Percentiles rank a stretch among this genome's conserved stretches.
These are phyloP conservation scores for Allium fistulosum DNA, from an alignment of 106 monocot genomes.

Conservation along the genomic window DNA sequence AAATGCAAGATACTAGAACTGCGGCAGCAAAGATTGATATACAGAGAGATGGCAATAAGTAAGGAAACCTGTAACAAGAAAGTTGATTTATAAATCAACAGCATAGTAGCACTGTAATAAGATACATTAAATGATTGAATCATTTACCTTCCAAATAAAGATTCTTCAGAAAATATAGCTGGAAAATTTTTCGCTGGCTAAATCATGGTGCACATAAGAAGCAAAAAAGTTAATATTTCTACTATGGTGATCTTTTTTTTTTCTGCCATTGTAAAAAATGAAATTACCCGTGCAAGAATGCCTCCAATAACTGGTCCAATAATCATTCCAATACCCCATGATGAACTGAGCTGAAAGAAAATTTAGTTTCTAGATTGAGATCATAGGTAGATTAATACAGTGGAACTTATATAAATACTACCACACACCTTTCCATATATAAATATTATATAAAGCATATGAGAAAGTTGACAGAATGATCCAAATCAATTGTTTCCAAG, in stretches of 20 bases:
- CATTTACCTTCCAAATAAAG: conserved; percentile 56
- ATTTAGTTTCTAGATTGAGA: not conserved
- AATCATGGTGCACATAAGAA: not conserved
- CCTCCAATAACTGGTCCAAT: conserved; percentile 79
- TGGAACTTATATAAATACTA: too few relatives aligned
- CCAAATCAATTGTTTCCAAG: too few relatives aligned
- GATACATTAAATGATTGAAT: not conserved
- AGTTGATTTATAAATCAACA: not conserved
- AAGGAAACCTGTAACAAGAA: conserved; percentile 43
- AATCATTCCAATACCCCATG: conserved; percentile 59
- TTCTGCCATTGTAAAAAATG: too few relatives aligned
- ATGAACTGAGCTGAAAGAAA: conserved; percentile 31
- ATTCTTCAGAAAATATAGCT: conserved; percentile 45
- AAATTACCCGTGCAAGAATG: conserved; percentile 45
- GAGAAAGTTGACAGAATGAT: too few relatives aligned
- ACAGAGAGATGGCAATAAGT: conserved; percentile 42
- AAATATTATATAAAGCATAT: too few relatives aligned
- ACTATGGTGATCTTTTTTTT: too few relatives aligned
- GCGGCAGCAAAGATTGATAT: conserved; percentile 38
- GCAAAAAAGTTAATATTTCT: not conserved
- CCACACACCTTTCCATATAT: too few relatives aligned
- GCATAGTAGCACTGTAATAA: not conserved
- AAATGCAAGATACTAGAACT: conserved; percentile 22
- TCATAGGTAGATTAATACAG: too few relatives aligned
- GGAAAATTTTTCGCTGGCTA: conserved; percentile 89